Conservation (phyloP, 2,329 filamentous ascomycete species). For the Ceratocystis harringtonii region DNA sequence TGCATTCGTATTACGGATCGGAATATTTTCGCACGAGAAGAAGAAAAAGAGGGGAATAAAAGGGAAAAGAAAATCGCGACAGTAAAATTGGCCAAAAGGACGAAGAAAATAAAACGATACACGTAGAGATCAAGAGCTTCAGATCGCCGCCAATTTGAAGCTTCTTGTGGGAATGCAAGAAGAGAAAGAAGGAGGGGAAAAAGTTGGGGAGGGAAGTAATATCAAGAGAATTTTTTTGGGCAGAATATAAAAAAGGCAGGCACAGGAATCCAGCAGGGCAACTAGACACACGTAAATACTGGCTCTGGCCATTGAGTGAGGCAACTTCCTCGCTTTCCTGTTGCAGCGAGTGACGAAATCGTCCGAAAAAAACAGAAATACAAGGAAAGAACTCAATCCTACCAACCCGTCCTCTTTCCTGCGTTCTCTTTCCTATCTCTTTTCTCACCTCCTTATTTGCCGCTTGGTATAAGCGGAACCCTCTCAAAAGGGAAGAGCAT, state of each 20-base stretch:
- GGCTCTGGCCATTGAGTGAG: neutral
- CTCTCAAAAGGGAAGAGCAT: neutral
- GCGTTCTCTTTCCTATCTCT: neutral
- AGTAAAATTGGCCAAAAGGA: neutral
- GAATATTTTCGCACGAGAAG: neutral
- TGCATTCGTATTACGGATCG: neutral
- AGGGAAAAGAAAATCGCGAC: neutral
- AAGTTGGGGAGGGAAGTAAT: neutral
- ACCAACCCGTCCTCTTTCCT: neutral
- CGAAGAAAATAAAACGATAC: neutral
- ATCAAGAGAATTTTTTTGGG: neutral
- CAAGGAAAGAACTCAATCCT: slow-evolving; percentile 4
- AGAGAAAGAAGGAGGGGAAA: neutral
- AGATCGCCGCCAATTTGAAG: neutral
- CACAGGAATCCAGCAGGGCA: neutral
- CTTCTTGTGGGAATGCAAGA: neutral
- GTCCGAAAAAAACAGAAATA: neutral
- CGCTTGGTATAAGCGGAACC: neutral
- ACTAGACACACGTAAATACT: neutral
- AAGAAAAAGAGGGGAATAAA: slow-evolving; percentile 5
- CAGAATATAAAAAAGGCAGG: neutral
- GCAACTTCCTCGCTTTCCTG: neutral
- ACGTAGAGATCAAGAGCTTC: neutral
- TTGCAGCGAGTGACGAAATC: slow-evolving; percentile 3
- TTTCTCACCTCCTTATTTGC: neutral